Evolutionary conservation across 2,329 filamentous ascomycete species (phyloP), one percentile per base, ranked within the genome.

Genomic region (Xylaria sp.): DNA sequence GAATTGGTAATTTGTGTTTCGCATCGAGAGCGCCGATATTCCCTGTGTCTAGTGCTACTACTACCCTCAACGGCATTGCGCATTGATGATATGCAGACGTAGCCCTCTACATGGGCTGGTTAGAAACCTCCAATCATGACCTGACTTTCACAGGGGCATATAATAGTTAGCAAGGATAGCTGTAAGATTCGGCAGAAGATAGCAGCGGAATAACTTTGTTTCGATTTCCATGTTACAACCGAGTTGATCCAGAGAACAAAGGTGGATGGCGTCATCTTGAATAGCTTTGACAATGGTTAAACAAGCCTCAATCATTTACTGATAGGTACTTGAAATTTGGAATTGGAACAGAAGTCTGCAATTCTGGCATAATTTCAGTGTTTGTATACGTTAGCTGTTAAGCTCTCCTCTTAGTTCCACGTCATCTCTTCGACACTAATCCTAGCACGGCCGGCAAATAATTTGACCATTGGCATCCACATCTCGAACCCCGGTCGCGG

Each of bases 181-280:
- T 30, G n/a, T 45, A 12, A 55, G 11, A 7, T 34, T 61, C 59
- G 59, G 59, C 59, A 61, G 24, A 45, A 54, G 39, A 27, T 27
- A 27, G 30, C 17, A 24, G 32, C 59, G 59, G 59, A 19, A 24
- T 24, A 24, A 12, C 47, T 27, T 24, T 50, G 47, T 24, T 24
- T 50, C 19, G n/a, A 50, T 50, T 24, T 27, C 4, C 47, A 50
- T 19, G 7, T 24, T 8, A 9, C 21, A 50, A 12, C 47, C 47
- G 21, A n/a, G 47, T 24, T 21, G 14, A 51, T 21, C 34, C n/a
- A 24, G 30, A 32, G 9, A 21, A 32, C 45, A 19, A 51, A 39
- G 45, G 21, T 19, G 9, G 58, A 60, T 30, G 58, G 14, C 45
- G 8, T 47, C 17, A 42, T 14, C 39, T 27, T 47, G 55, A 32